A percentile compares a stretch with the other conserved stretches of the same genome.
Conservation (phyloP, 352 stramenopile species). For the Pythium brachiatum region DNA sequence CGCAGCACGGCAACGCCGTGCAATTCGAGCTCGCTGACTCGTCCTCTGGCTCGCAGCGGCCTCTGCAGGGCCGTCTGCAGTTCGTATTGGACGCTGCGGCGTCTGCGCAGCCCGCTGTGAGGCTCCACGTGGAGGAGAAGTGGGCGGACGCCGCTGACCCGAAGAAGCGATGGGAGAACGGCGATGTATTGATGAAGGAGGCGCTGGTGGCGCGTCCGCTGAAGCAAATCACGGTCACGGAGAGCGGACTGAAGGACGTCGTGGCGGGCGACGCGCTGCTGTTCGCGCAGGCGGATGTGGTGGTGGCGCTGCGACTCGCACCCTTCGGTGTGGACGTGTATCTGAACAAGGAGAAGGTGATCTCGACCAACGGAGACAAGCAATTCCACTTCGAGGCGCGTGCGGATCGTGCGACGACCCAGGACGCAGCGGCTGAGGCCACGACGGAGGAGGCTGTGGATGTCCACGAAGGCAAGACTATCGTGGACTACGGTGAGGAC, state of each 20-base stretch:
- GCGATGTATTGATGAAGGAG: conserved; percentile 38
- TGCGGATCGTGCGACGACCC: conserved; percentile 56
- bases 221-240: conserved; percentile 29
- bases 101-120: conserved; percentile 44
- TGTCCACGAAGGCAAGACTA: conserved; percentile 89
- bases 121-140: conserved; percentile 55
- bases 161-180: conserved; percentile 56
- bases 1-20: conserved; percentile 33
- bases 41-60: not conserved
- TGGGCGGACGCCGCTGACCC: conserved; percentile 48
- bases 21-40: conserved; percentile 43
- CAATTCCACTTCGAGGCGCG: conserved; percentile 77
- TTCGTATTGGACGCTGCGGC: conserved; percentile 47
- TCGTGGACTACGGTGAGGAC: conserved; percentile 97
- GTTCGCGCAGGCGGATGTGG: conserved; percentile 35
- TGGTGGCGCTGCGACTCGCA: conserved; percentile 49
- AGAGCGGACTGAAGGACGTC: conserved; percentile 34
- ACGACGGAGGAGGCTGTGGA: conserved; percentile 35
- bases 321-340: conserved; percentile 72
- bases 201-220: conserved; percentile 37
- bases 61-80: conserved; percentile 41
- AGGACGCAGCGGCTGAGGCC: conserved; percentile 27
- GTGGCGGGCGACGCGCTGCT: conserved; percentile 32
- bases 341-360: conserved; percentile 53
- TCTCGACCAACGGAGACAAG: conserved; percentile 61